Evolutionary conservation across 1,284 basidiomycete genomes (phyloP).

Genomic region (Ceratobasidium theobromae): DNA sequence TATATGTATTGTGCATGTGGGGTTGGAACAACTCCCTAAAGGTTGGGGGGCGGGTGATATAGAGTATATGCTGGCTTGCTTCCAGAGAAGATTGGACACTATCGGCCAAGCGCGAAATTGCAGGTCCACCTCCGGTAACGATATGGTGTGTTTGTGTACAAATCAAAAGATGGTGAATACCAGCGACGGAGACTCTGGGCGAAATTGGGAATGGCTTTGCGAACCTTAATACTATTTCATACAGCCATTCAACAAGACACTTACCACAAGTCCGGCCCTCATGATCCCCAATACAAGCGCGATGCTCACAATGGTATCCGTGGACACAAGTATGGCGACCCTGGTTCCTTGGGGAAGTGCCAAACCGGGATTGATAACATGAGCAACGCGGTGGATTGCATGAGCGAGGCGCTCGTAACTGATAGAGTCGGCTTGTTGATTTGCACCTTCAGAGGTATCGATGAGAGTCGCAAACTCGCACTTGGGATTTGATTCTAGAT

Average conservation of each 20-base stretch:
- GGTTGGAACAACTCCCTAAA: slow-evolving; percentile 19
- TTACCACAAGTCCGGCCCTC: slow-evolving; percentile 31
- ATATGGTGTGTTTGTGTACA: slow-evolving; percentile 10
- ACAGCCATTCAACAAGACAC: neutral
- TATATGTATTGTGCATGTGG: neutral
- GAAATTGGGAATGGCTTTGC: slow-evolving; percentile 30
- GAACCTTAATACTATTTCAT: neutral
- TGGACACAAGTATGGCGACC: slow-evolving; percentile 27
- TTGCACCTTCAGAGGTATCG: neutral
- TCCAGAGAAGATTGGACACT: neutral
- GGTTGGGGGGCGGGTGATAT: neutral
- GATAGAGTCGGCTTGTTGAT: neutral
- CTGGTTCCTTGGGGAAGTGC: slow-evolving; percentile 22
- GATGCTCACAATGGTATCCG: slow-evolving; percentile 27
- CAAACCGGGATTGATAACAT: slow-evolving; percentile 4
- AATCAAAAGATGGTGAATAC: slow-evolving; percentile 17
- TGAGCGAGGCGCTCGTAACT: slow-evolving; percentile 19
- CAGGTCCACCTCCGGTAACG: slow-evolving; percentile 20
- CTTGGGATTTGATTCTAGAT: slow-evolving; percentile 21
- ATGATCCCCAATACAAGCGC: slow-evolving; percentile 29
- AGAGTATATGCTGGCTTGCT: neutral
- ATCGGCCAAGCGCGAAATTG: slow-evolving; percentile 8
- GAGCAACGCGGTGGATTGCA: slow-evolving; percentile 23
- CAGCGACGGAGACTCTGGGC: slow-evolving; percentile 30
- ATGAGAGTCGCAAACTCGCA: slow-evolving; percentile 23